These are phyloP conservation scores for Tylopilus sp. DNA, from an alignment of 768 basidiomycete genomes.

Conservation along the genomic window DNA sequence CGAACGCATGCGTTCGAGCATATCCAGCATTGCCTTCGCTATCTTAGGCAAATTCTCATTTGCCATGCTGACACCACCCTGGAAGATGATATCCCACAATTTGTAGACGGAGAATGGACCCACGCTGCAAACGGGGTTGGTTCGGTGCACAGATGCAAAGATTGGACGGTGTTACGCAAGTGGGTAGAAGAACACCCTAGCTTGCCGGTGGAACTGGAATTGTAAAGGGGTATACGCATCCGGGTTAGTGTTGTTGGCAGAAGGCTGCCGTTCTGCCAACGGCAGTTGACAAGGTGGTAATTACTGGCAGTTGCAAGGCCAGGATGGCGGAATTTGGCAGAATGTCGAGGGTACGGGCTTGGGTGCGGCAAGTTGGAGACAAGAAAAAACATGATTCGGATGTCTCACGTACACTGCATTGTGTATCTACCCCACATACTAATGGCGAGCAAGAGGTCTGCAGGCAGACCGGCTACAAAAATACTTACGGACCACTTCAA, in stretches of 20 bases:
- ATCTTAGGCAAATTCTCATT: conserved; percentile 36
- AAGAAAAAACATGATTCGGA: background rate
- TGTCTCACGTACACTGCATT: background rate
- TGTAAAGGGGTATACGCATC: background rate
- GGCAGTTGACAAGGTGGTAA: no score
- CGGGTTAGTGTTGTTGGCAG: no score
- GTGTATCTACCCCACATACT: background rate
- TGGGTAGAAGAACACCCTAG: conserved; percentile 30
- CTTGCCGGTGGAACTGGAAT: conserved; percentile 17
- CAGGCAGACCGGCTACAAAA: background rate
- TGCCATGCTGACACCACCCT: conserved; percentile 39
- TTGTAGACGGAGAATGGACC: conserved; percentile 20
- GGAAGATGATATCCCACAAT: conserved; percentile 31
- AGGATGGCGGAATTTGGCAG: no score
- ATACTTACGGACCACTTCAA: background rate
- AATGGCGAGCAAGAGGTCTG: background rate
- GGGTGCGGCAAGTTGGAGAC: background rate
- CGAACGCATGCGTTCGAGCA: conserved; percentile 27
- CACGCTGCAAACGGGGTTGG: conserved; percentile 31
- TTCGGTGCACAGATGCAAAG: conserved; percentile 31
- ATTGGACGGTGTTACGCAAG: conserved; percentile 31
- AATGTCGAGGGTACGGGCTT: background rate
- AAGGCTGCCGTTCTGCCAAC: no score
- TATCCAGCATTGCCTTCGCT: conserved; percentile 37
- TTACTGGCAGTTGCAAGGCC: no score